Conservation (phyloP, 176 grass and related monocot genomes). For the Puya raimondii region DNA sequence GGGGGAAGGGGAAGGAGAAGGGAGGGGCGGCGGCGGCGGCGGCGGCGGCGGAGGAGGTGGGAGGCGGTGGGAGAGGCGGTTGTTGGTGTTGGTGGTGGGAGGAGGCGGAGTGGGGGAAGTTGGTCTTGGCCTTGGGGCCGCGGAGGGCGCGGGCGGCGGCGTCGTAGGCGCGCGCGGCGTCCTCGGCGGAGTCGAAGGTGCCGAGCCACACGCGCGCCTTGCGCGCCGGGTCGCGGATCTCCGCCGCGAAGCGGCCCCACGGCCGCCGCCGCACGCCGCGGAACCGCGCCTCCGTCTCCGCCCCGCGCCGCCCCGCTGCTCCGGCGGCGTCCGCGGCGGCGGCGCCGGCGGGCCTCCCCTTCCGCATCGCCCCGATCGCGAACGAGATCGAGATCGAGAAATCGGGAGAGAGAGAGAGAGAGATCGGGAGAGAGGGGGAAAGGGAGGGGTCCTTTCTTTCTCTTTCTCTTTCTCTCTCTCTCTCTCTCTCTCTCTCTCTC, state of each 20-base stretch:
- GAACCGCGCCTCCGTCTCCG: slow-evolving; percentile 29
- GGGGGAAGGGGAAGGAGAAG: slow-evolving; percentile 4
- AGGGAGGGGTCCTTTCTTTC: neutral
- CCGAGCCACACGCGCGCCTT: slow-evolving; percentile 70
- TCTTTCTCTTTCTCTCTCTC: no score
- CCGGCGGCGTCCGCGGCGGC: neutral
- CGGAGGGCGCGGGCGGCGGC: slow-evolving; percentile 45
- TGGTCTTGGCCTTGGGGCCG: slow-evolving; percentile 66
- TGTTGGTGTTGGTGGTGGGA: neutral
- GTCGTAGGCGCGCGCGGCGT: slow-evolving; percentile 60
- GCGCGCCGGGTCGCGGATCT: slow-evolving; percentile 67
- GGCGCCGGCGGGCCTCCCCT: neutral
- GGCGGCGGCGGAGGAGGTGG: neutral
- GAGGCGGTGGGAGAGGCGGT: neutral
- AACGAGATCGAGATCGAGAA: neutral
- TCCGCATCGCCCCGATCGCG: neutral
- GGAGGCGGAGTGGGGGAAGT: slow-evolving; percentile 36
- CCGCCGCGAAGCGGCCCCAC: slow-evolving; percentile 70
- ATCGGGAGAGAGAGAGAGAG: no score
- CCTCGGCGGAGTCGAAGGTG: slow-evolving; percentile 70
- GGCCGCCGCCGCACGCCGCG: slow-evolving; percentile 71
- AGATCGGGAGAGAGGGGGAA: neutral
- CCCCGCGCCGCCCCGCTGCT: neutral
- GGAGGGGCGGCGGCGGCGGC: neutral
- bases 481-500: neutral